Percentiles rank a stretch among this genome's conserved stretches.
phyloP scores from a whole-genome alignment of 306 rosid genomes.

The Begonia masoniana region DNA sequence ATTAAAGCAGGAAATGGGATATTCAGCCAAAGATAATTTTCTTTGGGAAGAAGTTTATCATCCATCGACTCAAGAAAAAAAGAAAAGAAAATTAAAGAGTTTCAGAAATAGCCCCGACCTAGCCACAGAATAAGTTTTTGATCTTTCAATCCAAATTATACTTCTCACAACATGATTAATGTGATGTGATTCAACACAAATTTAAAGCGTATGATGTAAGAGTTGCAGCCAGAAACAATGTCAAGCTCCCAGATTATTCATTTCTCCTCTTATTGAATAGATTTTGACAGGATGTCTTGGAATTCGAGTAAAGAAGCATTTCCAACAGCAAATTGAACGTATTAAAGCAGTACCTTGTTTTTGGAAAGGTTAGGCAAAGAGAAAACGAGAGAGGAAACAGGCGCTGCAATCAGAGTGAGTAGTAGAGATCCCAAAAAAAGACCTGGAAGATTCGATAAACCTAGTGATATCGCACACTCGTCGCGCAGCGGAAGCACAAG shows the following conservation, averaged over 20 bases:
- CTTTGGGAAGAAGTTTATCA: too few species aligned
- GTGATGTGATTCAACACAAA: too few species aligned
- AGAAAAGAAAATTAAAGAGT: too few species aligned
- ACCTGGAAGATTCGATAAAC: constrained; percentile 71
- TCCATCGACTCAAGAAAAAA: too few species aligned
- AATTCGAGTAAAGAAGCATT: not conserved
- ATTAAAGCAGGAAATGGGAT: not conserved
- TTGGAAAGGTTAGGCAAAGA: constrained; percentile 66
- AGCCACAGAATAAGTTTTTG: too few species aligned
- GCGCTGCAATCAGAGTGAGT: constrained; percentile 78
- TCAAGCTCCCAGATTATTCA: too few species aligned
- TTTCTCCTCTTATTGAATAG: too few species aligned
- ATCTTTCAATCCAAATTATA: too few species aligned
- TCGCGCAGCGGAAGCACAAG: constrained; percentile 95
- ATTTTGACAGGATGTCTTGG: not conserved
- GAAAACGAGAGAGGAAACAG: constrained; percentile 71
- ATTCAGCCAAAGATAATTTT: not conserved
- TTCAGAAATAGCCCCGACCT: too few species aligned
- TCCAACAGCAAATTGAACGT: not conserved
- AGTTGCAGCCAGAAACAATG: too few species aligned
- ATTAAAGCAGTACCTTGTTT: constrained; percentile 33
- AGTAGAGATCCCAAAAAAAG: constrained; percentile 67
- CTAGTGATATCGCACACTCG: constrained; percentile 86
- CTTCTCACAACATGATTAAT: too few species aligned
- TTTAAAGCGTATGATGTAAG: too few species aligned